Evolutionary conservation across 345 rosid species (phyloP).

Genomic region (Hypericum perforatum): DNA sequence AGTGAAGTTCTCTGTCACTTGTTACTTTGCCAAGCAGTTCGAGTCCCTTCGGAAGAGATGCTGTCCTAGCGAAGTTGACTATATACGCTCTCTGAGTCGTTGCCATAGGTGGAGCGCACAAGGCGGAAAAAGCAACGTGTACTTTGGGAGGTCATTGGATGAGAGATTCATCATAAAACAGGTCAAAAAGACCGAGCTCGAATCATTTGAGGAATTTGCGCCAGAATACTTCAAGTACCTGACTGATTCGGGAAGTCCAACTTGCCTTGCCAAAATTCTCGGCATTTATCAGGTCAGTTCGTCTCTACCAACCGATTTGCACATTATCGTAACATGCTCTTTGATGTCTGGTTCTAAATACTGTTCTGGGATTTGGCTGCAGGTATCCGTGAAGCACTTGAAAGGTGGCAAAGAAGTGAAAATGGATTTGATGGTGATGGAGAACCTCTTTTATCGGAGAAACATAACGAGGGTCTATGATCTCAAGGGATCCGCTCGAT

Average conservation of each 20-base stretch:
- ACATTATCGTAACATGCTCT: not conserved
- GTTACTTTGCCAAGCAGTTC: constrained; percentile 82
- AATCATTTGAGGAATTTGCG: constrained; percentile 88
- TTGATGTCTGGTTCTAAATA: not conserved
- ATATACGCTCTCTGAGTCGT: constrained; percentile 79
- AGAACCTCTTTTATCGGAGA: constrained; percentile 84
- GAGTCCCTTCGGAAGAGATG: constrained; percentile 71
- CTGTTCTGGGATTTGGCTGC: constrained; percentile 10
- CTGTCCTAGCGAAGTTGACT: constrained; percentile 72
- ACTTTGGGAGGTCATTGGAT: constrained; percentile 86
- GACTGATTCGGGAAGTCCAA: constrained; percentile 75
- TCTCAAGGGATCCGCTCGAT: constrained; percentile 80
- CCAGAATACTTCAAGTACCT: constrained; percentile 68
- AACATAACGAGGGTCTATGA: constrained; percentile 68
- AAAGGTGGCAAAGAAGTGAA: constrained; percentile 86
- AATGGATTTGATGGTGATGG: constrained; percentile 97
- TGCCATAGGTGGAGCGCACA: constrained; percentile 87
- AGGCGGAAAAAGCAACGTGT: constrained; percentile 97
- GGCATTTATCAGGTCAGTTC: constrained; percentile 90
- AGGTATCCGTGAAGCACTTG: constrained; percentile 74
- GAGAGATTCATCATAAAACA: constrained; percentile 94
- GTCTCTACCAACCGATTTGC: not conserved
- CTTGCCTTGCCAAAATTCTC: constrained; percentile 92
- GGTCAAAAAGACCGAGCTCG: constrained; percentile 78
- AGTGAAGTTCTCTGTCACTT: constrained; percentile 75